A percentile compares a stretch with the other conserved stretches of the same genome.
phyloP scores from a whole-genome alignment of 495 filamentous ascomycete species.

The Beverwykella pulmonaria region DNA sequence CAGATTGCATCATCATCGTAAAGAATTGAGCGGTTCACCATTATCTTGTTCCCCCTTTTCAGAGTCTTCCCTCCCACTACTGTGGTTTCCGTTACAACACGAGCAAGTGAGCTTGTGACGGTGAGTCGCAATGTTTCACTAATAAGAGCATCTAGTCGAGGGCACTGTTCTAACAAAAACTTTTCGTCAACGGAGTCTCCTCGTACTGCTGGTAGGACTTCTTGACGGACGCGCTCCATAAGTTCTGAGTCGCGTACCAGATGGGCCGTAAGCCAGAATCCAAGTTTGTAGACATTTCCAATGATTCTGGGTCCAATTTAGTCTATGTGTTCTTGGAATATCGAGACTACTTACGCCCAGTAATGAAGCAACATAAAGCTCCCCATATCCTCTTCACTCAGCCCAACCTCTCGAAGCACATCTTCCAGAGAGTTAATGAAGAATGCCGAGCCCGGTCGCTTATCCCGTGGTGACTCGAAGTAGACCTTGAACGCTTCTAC shows the following conservation, averaged over 20 bases:
- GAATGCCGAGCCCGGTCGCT: background rate
- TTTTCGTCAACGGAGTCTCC: background rate
- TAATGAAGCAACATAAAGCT: conserved; percentile 6
- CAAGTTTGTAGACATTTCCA: conserved; percentile 21
- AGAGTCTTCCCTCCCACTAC: conserved; percentile 7
- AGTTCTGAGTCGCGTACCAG: background rate
- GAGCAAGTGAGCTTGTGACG: background rate
- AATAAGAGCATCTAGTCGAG: conserved; percentile 1
- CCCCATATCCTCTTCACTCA: conserved; percentile 9
- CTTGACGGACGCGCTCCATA: background rate
- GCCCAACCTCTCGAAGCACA: conserved; percentile 1
- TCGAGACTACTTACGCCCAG: conserved; percentile 21
- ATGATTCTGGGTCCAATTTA: background rate
- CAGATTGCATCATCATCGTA: no score
- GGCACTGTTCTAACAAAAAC: conserved; percentile 6
- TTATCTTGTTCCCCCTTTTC: background rate
- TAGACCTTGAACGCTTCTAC: background rate
- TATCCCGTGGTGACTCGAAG: background rate
- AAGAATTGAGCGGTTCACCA: conserved; percentile 6
- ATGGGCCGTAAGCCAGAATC: conserved; percentile 14
- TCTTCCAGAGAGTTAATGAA: conserved; percentile 9
- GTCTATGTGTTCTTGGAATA: background rate
- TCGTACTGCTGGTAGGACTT: background rate
- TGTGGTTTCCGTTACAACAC: background rate
- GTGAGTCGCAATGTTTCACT: conserved; percentile 10